Evolutionary conservation across 129 eudicot species (phyloP), one percentile per base, ranked within the genome.

Genomic region (Escallonia rubra): DNA sequence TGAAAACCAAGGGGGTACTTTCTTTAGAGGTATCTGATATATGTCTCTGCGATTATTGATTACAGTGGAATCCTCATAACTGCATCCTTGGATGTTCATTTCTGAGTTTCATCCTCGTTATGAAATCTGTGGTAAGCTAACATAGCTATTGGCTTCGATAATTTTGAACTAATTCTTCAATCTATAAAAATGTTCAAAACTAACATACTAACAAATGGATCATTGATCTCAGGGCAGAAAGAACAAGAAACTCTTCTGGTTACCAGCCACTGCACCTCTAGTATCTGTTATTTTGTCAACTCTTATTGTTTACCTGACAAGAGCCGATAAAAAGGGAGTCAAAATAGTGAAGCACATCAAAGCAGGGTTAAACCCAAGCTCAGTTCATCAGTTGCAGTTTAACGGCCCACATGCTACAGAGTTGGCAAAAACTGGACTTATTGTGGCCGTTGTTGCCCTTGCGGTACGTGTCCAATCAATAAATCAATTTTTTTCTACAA

Each of bases 241-340:
- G 74, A 82, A 89, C 74, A 81, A 66, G 74, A 87, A 78, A 65
- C 70, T 93, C 13, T 93, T 86, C 72, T 93, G 99, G 99, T 62
- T 93, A 78, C 89, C 99, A 4, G 96, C 99, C 14, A 85, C 87
- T 56, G 96, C 99, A 23, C 99, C 99, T 1, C 69, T 93, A 46
- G 63, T 85, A 60, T 89, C 95, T 1, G 95, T 93, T 3, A 59
- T 89, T 62, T 62, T 89, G 50, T 86, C 99, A 3, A 93, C 99
- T 16, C 68, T 86, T 13, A 65, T 82, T 4, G 96, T 93, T 6
- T 93, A 69, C 76, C 56, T 85, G 13, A 83, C 96, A 6, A 84
- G 74, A 76, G 95, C 95, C 10, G 89, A 84, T 47, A 77, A 87
- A 65, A 81, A 89, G 52, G 96, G 95, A 79, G 80, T 90, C 39